A percentile compares a stretch with the other conserved stretches of the same genome.
Evolutionary conservation across 73 alveolate species (phyloP).

Genomic region (Paramecium primaurelia): DNA sequence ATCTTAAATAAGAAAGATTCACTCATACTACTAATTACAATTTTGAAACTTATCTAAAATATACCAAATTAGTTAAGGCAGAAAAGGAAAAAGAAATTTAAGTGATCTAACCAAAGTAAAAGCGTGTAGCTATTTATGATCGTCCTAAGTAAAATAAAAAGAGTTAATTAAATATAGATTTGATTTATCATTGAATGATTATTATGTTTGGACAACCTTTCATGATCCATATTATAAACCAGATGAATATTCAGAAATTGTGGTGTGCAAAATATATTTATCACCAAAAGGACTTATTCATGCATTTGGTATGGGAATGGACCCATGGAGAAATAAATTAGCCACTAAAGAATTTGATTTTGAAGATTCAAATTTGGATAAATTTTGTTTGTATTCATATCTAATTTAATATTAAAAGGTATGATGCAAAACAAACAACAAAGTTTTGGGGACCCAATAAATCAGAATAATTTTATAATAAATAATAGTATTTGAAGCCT

Average conservation of each 20-base stretch:
- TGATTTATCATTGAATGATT: not conserved
- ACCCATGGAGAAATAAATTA: not conserved
- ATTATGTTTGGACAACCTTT: not conserved
- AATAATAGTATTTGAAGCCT: not conserved
- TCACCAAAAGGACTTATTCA: not conserved
- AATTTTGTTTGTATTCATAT: not conserved
- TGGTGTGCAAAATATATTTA: slow-evolving; percentile 29
- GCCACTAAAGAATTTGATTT: slow-evolving; percentile 44
- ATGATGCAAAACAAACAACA: slow-evolving; percentile 4
- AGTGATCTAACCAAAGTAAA: not conserved
- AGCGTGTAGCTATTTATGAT: not conserved
- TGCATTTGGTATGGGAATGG: slow-evolving; percentile 27
- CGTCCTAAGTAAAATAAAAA: not conserved
- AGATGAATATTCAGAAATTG: not conserved
- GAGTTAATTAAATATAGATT: not conserved
- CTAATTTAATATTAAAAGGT: not conserved
- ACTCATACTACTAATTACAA: not conserved
- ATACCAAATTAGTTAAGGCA: not conserved
- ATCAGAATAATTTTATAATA: not conserved
- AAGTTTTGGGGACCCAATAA: slow-evolving; percentile 17
- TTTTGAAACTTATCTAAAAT: slow-evolving; percentile 32
- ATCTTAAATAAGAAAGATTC: not conserved
- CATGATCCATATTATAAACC: slow-evolving; percentile 34
- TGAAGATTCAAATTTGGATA: slow-evolving; percentile 28
- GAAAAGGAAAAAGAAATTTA: not conserved